Base-by-base conservation (phyloP, 73 alveolate species). In the Tetrahymena thermophila region DNA sequence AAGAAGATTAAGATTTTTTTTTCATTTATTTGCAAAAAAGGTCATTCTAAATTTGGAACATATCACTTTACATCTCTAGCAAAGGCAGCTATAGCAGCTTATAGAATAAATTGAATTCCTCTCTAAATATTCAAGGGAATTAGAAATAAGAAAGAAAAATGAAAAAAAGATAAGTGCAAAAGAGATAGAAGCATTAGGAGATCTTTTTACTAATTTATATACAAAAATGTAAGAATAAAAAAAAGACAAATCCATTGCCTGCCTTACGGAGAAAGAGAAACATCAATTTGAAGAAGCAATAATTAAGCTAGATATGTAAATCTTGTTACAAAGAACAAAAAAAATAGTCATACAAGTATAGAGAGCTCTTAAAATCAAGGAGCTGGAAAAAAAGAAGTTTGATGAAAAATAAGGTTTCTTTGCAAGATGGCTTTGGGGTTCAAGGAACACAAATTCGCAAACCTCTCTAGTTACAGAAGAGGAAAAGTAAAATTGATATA, bases 341-440 rank as follows among this genome's bases (percentile, higher is more conserved):
- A 83, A 43, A 14, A 58, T 95, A 34, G 84, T 95, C n/a, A 95
- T 85, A 13, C 34, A 42, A 25, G 95, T 95, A 40, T 56, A 95
- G 83, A 95, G 89, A 55, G 97, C 93, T 31, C 35, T 50, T 21
- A 94, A 94, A 23, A 95, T 95, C 1, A 95, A 95, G 31, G 94
- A 95, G 89, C 94, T 94, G 21, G 95, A 95, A 25, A 94, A 95
- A 34, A 50, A 85, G 58, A 95, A 95, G 28, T 56, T 89, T 14
- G 94, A 95, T 42, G n/a, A 35, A 35, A 38, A 38, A 7, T 10
- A n/a, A 85, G 94, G 84, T 14, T 71, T 71, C 35, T 71, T 71
- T 31, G 97, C 94, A 56, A 85, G 95, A 23, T 95, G 97, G 97
- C 55, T 95, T 44, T 43, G 97, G 85, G 97, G 97, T 38, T 34